Evolutionary conservation across 2,329 filamentous ascomycete species (phyloP), one percentile per base, ranked within the genome.

Genomic region (Chrysoporthe deuterocubensis): DNA sequence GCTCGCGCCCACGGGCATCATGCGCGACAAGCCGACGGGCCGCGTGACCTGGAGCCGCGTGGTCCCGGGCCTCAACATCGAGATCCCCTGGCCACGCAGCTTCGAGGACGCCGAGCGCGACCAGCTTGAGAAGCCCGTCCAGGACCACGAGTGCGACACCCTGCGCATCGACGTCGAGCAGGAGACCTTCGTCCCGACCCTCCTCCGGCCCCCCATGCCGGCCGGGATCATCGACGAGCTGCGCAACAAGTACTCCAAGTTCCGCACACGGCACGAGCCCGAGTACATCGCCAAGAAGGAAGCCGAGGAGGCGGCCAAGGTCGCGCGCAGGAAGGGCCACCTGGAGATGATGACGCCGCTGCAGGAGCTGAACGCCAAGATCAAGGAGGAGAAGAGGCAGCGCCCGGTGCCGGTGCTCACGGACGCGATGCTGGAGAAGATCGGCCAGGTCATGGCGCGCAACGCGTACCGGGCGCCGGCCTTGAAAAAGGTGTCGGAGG

Each of bases 211-310:
- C 37, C 95, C 95, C 16, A 93, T 97, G 85, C 94, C 95, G 5
- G 80, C 84, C 42, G 81, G 80, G n/a, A 86, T 97, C 48, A 85
- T 97, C 72, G 90, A 97, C 77, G 95, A 98, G 83, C 84, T 98
- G 76, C 87, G 94, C 76, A 91, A 92, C 82, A 91, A 89, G 77
- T 97, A 90, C 85, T 92, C 90, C 73, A 88, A 86, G 74, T 96
- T 94, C 87, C 86, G 94, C 75, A 93, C 90, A 64, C 85, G 92
- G 60, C 93, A 97, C 81, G 91, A 94, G 71, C 81, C 86, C 58
- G 91, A 90, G 77, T 97, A 91, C 76, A 78, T 94, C 64, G 80
- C 77, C 70, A 78, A 79, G 77, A 80, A 82, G 75, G 79, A 81
- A 73, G 78, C 77, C 64, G 73, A 77, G 73, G 73, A 74, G 71